Base-by-base conservation (phyloP, 1,284 basidiomycete species). In the Earliella scabrosa region DNA sequence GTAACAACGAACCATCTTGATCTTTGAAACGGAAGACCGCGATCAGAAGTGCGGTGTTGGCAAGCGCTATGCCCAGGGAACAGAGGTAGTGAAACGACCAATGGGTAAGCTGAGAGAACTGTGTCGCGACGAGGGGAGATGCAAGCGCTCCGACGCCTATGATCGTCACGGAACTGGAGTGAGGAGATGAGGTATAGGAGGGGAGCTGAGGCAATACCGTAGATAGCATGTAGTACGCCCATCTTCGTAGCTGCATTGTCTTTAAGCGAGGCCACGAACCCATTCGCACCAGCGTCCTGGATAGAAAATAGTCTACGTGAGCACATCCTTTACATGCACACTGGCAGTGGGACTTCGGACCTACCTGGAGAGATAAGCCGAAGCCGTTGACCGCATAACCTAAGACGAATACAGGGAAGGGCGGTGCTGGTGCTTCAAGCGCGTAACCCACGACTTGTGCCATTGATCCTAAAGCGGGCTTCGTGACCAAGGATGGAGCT, bases 41-140 rank as follows among this genome's bases (percentile, higher is more conserved):
- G 9, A 78, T 56, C 13, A 88, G 64, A 2, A 77, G 31, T 7
- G 74, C 31, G 0, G 73, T 70, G 50, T 85, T 88, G 21, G 73
- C 50, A 14, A 79, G 46, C 0, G 85, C 81, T 16, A 91, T 58
- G 2, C 80, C 82, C 3, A 90, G 70, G 0, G 86, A 88, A 10
- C 75, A 73, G 9, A 89, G 73, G 67, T 83, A 92, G 67, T 89
- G 85, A 64, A 83, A 84, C 10, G 86, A 89, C 80, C 85, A 86
- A 49, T 70, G 73, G 0, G 58, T 65, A 36, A 76, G 65, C 48
- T 77, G 74, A 2, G 84, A 71, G 58, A 90, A 89, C 43, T 86
- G 82, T 0, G 87, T 90, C 0, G 87, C 76, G 1, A 83, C 75
- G 10, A 90, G 75, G 2, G 88, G 88, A 3, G 86, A 73, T 8